These are phyloP conservation scores for Pelagomonas calceolata DNA, from an alignment of 108 stramenopile genomes.

Conservation along the genomic window DNA sequence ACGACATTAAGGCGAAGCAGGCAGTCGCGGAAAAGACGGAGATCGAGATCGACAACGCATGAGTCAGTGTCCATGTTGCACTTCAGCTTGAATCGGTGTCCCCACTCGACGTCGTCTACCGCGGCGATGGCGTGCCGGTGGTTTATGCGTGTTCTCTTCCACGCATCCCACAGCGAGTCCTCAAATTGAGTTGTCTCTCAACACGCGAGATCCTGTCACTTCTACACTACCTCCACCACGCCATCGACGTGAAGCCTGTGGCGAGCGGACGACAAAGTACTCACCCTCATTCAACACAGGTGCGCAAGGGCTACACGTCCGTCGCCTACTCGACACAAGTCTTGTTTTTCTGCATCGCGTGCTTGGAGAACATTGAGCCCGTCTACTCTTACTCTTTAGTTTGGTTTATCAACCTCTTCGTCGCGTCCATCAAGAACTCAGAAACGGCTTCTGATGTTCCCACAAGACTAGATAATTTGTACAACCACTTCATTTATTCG, in stretches of 20 bases:
- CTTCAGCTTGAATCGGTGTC: constrained; percentile 34
- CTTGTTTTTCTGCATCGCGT: constrained; percentile 45
- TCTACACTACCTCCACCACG: too few species aligned
- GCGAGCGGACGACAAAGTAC: too few species aligned
- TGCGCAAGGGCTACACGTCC: constrained; percentile 35
- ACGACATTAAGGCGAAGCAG: constrained; percentile 28
- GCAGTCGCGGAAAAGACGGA: constrained; percentile 31
- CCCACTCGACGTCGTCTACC: too few species aligned
- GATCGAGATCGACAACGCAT: constrained; percentile 32
- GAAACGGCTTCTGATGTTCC: neutral
- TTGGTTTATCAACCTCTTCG: constrained; percentile 50
- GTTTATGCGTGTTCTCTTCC: too few species aligned
- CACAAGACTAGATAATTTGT: neutral
- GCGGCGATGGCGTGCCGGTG: too few species aligned
- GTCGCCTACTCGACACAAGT: constrained; percentile 41
- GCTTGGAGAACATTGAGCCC: constrained; percentile 36
- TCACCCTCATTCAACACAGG: constrained; percentile 42
- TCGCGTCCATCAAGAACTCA: neutral
- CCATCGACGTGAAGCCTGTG: constrained; percentile 37
- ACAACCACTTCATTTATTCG: neutral
- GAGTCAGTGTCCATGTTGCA: constrained; percentile 41
- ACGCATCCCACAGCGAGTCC: too few species aligned
- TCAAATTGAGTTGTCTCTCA: too few species aligned
- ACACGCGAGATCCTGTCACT: too few species aligned
- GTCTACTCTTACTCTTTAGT: constrained; percentile 50